These are phyloP conservation scores for Taphrina deformans DNA, from an alignment of 1,139 yeast genomes.

Conservation along the genomic window DNA sequence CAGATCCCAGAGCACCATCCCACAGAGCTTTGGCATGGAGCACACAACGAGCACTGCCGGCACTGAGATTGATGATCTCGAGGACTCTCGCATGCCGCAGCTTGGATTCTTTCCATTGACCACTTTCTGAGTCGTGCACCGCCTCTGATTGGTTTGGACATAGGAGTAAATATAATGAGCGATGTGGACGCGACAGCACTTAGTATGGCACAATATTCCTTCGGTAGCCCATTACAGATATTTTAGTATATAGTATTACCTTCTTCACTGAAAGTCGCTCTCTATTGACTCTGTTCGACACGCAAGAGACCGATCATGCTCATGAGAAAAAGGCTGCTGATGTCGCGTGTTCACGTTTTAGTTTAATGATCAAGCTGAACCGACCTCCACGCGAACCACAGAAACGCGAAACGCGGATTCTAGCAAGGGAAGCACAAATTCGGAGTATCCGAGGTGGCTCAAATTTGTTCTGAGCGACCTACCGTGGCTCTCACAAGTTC, in stretches of 20 bases:
- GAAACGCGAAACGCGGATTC: too few species aligned
- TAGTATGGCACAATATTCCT: background rate
- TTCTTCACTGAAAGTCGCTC: background rate
- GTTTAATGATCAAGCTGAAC: background rate
- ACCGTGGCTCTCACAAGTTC: too few species aligned
- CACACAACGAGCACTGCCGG: conserved; percentile 21
- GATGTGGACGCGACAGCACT: background rate
- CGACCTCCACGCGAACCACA: background rate
- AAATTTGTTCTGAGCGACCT: too few species aligned
- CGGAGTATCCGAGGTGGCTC: background rate
- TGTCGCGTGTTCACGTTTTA: background rate
- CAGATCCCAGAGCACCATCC: conserved; percentile 9
- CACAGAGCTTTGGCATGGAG: conserved; percentile 12
- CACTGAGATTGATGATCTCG: conserved; percentile 19
- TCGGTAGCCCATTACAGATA: background rate
- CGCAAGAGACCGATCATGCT: too few species aligned
- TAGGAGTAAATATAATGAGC: conserved; percentile 1
- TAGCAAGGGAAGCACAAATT: too few species aligned
- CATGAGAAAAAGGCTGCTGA: too few species aligned
- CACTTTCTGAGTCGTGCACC: background rate
- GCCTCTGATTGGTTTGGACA: background rate
- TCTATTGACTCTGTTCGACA: background rate
- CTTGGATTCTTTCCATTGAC: conserved; percentile 26
- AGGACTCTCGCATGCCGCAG: conserved; percentile 16
- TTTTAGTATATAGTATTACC: background rate